Evolutionary conservation across 371 early-diverging fungal genomes (phyloP).

Genomic region (Aphelidium insulamus): DNA sequence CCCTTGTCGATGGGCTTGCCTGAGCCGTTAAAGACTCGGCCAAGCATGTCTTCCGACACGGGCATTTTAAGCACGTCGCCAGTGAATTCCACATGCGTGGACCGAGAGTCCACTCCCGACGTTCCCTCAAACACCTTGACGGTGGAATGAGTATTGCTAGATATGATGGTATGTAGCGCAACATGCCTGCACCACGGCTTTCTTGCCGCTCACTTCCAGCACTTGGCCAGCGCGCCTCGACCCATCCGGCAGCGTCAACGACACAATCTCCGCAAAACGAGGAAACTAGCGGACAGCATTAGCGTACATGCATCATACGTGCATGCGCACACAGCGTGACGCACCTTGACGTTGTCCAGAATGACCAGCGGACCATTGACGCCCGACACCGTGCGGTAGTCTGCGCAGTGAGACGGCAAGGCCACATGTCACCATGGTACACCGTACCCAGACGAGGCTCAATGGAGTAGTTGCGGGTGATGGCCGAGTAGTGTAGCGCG

Average conservation of each 20-base stretch:
- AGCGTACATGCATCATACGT: neutral
- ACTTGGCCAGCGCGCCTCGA: constrained; percentile 94
- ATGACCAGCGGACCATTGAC: constrained; percentile 99
- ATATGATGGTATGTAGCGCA: neutral
- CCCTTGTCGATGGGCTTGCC: constrained; percentile 98
- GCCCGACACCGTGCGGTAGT: constrained; percentile 96
- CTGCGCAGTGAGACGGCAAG: constrained; percentile 17
- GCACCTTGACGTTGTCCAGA: constrained; percentile 93
- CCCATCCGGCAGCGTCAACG: constrained; percentile 93
- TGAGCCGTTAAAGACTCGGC: constrained; percentile 98
- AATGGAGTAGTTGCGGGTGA: constrained; percentile 61
- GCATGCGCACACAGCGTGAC: constrained; percentile 1
- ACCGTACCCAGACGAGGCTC: constrained; percentile 72
- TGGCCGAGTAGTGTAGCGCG: constrained; percentile 37
- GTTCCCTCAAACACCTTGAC: constrained; percentile 98
- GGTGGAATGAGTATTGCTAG: no score
- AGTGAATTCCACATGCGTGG: constrained; percentile 91
- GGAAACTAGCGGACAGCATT: constrained; percentile 40
- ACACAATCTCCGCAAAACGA: constrained; percentile 96
- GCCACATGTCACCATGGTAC: neutral
- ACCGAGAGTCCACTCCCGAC: constrained; percentile 92
- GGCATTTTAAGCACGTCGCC: constrained; percentile 96
- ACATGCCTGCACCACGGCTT: constrained; percentile 87
- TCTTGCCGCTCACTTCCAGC: constrained; percentile 94
- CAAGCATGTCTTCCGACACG: constrained; percentile 98